Conservation (phyloP, 768 basidiomycete species). For the Fomitopsis pulvina region DNA sequence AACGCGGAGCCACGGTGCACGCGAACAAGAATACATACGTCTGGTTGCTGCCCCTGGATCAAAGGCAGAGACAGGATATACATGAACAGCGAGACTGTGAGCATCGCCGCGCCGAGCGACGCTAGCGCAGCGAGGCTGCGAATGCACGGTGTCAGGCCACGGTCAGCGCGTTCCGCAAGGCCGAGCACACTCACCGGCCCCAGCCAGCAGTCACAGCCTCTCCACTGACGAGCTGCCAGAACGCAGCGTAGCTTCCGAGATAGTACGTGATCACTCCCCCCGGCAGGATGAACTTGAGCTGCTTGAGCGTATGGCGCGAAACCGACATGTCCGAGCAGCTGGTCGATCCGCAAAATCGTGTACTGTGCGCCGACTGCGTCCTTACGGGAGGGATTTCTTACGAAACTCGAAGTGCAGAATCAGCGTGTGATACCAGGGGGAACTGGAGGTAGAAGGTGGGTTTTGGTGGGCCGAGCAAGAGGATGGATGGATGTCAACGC, state of each 20-base stretch:
- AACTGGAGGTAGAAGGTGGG: too few relatives aligned
- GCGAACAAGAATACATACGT: constrained; percentile 39
- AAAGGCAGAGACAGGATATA: constrained; percentile 66
- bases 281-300: constrained; percentile 74
- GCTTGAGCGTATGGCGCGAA: constrained; percentile 50
- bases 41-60: constrained; percentile 58
- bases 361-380: not conserved
- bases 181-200: constrained; percentile 41
- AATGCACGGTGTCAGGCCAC: too few relatives aligned
- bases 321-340: constrained; percentile 16
- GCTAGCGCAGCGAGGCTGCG: constrained; percentile 46
- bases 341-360: not conserved
- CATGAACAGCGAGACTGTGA: constrained; percentile 65
- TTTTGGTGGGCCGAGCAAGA: too few relatives aligned
- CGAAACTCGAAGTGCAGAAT: too few relatives aligned
- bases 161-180: not conserved
- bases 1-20: not conserved
- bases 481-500: too few relatives aligned
- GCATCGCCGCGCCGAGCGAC: constrained; percentile 46
- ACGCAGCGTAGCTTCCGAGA: constrained; percentile 46
- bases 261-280: constrained; percentile 58
- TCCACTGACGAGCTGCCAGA: constrained; percentile 35
- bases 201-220: constrained; percentile 35
- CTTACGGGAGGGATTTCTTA: too few relatives aligned
- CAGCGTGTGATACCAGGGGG: too few relatives aligned